Evolutionary conservation across 495 filamentous ascomycete genomes (phyloP).

Genomic region (Penicillium waksmanii): DNA sequence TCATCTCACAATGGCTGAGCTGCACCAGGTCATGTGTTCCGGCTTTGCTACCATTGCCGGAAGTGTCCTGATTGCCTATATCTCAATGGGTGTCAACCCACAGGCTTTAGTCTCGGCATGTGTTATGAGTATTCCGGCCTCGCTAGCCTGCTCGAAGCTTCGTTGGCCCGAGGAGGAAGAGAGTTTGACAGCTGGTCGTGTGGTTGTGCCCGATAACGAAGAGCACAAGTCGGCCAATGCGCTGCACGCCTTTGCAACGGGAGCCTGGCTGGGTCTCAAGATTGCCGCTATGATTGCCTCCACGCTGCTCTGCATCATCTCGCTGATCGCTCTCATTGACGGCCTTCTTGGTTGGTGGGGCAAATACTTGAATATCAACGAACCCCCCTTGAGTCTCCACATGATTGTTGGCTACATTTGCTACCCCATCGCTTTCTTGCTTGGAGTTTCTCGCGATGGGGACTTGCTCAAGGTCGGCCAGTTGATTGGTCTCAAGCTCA

Average conservation of each 20-base stretch:
- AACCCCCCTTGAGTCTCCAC: constrained; percentile 71
- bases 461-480: constrained; percentile 75
- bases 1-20: constrained; percentile 79
- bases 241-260: constrained; percentile 84
- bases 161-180: constrained; percentile 88
- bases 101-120: constrained; percentile 85
- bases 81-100: constrained; percentile 76
- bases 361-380: constrained; percentile 72
- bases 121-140: constrained; percentile 92
- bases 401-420: constrained; percentile 82
- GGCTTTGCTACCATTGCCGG: constrained; percentile 71
- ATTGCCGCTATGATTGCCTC: constrained; percentile 84
- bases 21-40: constrained; percentile 90
- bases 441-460: constrained; percentile 74
- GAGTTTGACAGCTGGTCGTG: constrained; percentile 75
- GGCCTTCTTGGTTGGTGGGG: constrained; percentile 91
- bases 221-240: constrained; percentile 73
- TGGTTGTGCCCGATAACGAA: constrained; percentile 73
- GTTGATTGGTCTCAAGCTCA: constrained; percentile 82
- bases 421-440: constrained; percentile 82
- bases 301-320: constrained; percentile 82
- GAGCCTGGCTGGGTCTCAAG: constrained; percentile 86
- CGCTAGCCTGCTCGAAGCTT: constrained; percentile 82
- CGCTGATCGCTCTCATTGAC: constrained; percentile 73
- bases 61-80: constrained; percentile 79